Evolutionary conservation across 2,329 filamentous ascomycete species (phyloP), one percentile per base, ranked within the genome.

Genomic region (Alternaria triticimaculans): DNA sequence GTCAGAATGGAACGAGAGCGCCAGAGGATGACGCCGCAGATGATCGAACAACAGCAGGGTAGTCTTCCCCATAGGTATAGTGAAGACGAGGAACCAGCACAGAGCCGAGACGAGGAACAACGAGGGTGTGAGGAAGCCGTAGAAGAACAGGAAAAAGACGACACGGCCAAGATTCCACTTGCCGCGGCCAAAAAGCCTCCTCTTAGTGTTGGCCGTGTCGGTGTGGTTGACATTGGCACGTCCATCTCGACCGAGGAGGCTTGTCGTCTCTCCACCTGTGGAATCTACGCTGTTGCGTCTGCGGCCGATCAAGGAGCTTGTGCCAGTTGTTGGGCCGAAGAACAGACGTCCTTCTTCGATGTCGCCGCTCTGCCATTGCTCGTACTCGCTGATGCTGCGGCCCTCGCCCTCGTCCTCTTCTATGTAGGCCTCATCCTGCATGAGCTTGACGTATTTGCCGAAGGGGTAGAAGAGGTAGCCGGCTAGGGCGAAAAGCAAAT

Each of bases 281-380:
- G 95, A 97, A 76, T 97, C 95, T 65, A 97, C 87, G 80, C 95
- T 97, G 74, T 93, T 90, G 75, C 96, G 88, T 64, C 94, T 92
- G 49, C 93, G 90, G 21, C 95, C 96, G 45, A 97, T 85, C 55
- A 98, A 89, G 7, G 94, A 96, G 49, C 70, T 73, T 57, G 92
- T 88, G 71, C 87, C 90, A 23, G 88, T 82, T 26, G 82, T 88
- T 4, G 96, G 96, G 0, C 96, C 96, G 78, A 99, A 99, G 84
- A 99, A 98, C 3, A 99, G 87, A 33, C 95, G 88, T 4, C 96
- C 96, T 78, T 98, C 94, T 80, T 99, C 96, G 33, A 99, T 87
- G 76, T 99, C 96, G 55, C 96, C 96, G 76, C 90, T 97, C 82
- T 99, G 96, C 96, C 96, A 99, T 81, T 97, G 94, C 80, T 99